Conservation (phyloP, 2,329 filamentous ascomycete genomes). For the Daldinia eschscholtzii region DNA sequence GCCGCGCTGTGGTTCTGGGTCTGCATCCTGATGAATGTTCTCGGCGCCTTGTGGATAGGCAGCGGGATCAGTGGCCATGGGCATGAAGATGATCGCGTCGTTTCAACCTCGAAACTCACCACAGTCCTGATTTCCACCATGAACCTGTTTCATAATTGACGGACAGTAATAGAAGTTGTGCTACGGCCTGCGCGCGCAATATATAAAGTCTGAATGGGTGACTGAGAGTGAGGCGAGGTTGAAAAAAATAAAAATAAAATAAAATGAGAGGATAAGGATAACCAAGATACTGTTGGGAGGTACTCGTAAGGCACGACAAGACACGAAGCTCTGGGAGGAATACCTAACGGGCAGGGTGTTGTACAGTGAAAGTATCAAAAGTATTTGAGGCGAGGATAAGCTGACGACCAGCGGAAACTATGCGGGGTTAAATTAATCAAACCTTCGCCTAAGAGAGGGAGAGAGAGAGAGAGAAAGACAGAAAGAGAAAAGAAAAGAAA, state of each 20-base stretch:
- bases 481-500: slow-evolving; percentile 1
- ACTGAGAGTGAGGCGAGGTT: slow-evolving; percentile 17
- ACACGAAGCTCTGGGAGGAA: slow-evolving; percentile 7
- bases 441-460: slow-evolving; percentile 1
- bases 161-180: slow-evolving; percentile 34
- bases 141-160: slow-evolving; percentile 61
- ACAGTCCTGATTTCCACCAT: slow-evolving; percentile 59
- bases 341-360: neutral
- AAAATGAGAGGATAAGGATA: slow-evolving; percentile 24
- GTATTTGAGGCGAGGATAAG: slow-evolving; percentile 19
- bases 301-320: neutral
- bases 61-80: slow-evolving; percentile 47
- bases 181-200: slow-evolving; percentile 41
- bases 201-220: slow-evolving; percentile 11
- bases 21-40: slow-evolving; percentile 57
- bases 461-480: slow-evolving; percentile 9
- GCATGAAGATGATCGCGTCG: slow-evolving; percentile 35
- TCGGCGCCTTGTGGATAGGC: slow-evolving; percentile 56
- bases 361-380: neutral
- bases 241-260: slow-evolving; percentile 14
- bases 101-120: slow-evolving; percentile 53
- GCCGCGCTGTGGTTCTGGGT: slow-evolving; percentile 49
- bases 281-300: slow-evolving; percentile 24
- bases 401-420: slow-evolving; percentile 27
- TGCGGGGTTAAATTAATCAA: slow-evolving; percentile 35